phyloP scores from a whole-genome alignment of 1,284 basidiomycete species.

The Hypsizygus ulmarius region DNA sequence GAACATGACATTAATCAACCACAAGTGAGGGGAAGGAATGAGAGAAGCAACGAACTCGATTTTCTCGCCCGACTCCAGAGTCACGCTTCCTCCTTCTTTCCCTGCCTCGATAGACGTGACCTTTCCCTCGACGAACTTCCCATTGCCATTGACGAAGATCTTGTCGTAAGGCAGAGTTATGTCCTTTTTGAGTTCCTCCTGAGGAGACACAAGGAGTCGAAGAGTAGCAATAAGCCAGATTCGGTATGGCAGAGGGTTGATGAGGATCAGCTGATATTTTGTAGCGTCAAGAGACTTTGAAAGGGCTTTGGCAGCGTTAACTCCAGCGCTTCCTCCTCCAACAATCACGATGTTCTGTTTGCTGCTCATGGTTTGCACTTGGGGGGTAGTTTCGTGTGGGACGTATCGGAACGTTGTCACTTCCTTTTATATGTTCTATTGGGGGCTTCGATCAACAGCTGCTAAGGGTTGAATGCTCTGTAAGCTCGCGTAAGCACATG shows the following conservation, averaged over 20 bases:
- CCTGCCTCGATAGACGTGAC: slow-evolving; percentile 41
- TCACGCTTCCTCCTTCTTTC: slow-evolving; percentile 44
- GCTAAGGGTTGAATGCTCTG: background rate
- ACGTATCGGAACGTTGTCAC: background rate
- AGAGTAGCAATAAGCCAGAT: slow-evolving; percentile 32
- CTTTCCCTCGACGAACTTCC: slow-evolving; percentile 42
- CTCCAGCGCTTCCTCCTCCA: slow-evolving; percentile 39
- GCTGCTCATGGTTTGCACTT: slow-evolving; percentile 6
- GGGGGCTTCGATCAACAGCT: background rate
- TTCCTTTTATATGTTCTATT: slow-evolving; percentile 4
- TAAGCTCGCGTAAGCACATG: slow-evolving; percentile 1
- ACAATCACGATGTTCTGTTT: slow-evolving; percentile 38
- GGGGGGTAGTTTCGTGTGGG: background rate
- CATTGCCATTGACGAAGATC: slow-evolving; percentile 45
- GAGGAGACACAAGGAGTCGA: slow-evolving; percentile 24
- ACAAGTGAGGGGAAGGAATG: background rate
- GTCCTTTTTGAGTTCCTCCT: slow-evolving; percentile 35
- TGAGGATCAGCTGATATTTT: slow-evolving; percentile 37
- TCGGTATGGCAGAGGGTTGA: slow-evolving; percentile 38
- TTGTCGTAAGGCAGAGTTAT: slow-evolving; percentile 46
- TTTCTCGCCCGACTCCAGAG: slow-evolving; percentile 45
- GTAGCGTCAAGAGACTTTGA: slow-evolving; percentile 34
- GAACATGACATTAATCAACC: background rate
- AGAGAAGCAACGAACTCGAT: slow-evolving; percentile 27
- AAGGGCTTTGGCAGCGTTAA: slow-evolving; percentile 29